phyloP scores from a whole-genome alignment of 352 stramenopile species.

The Achlya hypogyna region DNA sequence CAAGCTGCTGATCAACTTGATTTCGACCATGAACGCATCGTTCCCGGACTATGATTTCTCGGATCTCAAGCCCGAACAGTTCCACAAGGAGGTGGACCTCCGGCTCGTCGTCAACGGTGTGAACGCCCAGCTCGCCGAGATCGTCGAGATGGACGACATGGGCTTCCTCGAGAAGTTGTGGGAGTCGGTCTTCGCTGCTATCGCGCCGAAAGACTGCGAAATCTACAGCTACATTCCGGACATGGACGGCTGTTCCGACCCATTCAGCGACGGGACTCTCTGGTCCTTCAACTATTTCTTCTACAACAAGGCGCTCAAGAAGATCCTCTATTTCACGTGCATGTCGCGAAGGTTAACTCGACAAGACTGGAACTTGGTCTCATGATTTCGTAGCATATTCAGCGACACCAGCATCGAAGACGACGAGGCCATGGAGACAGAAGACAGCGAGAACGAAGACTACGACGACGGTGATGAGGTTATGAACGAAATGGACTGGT shows the following conservation, averaged over 20 bases:
- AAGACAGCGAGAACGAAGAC: slow-evolving; percentile 45
- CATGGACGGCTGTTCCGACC: slow-evolving; percentile 81
- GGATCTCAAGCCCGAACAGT: slow-evolving; percentile 82
- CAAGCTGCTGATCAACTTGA: slow-evolving; percentile 89
- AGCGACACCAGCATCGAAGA: slow-evolving; percentile 67
- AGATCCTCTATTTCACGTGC: slow-evolving; percentile 91
- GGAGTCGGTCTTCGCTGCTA: slow-evolving; percentile 87
- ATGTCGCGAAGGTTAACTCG: slow-evolving; percentile 73
- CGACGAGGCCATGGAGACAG: slow-evolving; percentile 75
- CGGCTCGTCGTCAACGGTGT: slow-evolving; percentile 80
- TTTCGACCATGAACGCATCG: slow-evolving; percentile 90
- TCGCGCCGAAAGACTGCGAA: slow-evolving; percentile 84
- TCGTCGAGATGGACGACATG: slow-evolving; percentile 99
- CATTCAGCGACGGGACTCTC: slow-evolving; percentile 86
- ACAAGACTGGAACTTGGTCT: neutral
- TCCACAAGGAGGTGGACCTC: slow-evolving; percentile 80
- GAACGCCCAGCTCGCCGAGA: slow-evolving; percentile 80
- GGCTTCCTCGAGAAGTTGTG: slow-evolving; percentile 99
- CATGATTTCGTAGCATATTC: neutral
- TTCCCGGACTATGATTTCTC: slow-evolving; percentile 93
- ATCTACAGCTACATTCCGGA: slow-evolving; percentile 92
- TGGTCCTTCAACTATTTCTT: slow-evolving; percentile 96
- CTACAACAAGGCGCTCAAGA: slow-evolving; percentile 89
- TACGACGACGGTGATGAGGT: slow-evolving; percentile 68
- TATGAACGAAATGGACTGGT: slow-evolving; percentile 86